A percentile compares a stretch with the other conserved stretches of the same genome.
These are phyloP conservation scores for Paramecium caudatum DNA, from an alignment of 73 alveolate genomes.

Conservation along the genomic window DNA sequence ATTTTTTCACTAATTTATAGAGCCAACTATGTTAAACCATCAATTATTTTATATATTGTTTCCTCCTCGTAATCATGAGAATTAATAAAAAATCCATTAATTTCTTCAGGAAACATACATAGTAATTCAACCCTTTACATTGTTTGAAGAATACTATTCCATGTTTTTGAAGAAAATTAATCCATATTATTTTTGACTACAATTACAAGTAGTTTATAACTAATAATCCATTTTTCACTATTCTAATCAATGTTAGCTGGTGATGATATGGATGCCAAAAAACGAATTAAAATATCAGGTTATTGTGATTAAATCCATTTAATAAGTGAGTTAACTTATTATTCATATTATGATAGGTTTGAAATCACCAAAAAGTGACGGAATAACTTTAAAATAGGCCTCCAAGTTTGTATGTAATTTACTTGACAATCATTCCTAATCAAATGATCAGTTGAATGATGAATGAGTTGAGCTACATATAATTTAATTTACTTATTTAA, in stretches of 20 bases:
- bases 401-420: background rate
- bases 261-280: background rate
- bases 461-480: background rate
- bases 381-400: background rate
- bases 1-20: constrained; percentile 17
- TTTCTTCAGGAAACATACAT: background rate
- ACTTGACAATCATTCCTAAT: background rate
- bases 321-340: background rate
- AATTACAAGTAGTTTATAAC: background rate
- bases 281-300: no score
- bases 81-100: background rate
- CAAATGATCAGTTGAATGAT: background rate
- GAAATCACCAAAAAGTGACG: background rate
- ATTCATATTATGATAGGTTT: background rate
- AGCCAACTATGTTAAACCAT: constrained; percentile 31
- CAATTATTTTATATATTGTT: constrained; percentile 13
- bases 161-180: background rate
- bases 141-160: constrained; percentile 23
- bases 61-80: constrained; percentile 12
- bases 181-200: background rate
- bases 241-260: background rate
- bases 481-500: constrained; percentile 1
- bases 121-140: constrained; percentile 37
- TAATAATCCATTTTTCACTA: constrained; percentile 18
- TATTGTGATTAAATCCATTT: background rate